Base-by-base conservation (phyloP, 1,139 yeast species). In the Geotrichum reessii region DNA sequence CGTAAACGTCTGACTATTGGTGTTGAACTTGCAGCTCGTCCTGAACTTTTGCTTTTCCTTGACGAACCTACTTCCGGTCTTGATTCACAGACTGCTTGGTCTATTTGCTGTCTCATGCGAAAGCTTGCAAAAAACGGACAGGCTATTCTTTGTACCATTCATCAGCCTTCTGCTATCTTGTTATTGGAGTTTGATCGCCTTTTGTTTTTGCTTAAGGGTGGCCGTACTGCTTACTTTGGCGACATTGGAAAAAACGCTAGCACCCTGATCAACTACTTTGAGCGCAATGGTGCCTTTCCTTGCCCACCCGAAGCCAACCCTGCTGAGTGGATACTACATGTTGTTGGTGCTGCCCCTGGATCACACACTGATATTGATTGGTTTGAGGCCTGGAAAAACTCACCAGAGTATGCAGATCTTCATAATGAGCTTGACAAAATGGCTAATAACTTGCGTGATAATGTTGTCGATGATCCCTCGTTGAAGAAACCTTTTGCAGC, bases 11-110 rank as follows among this genome's bases (percentile, higher is more conserved):
- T 88, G 65, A 86, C 95, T 21, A 85, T 87, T 69, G 92, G 95
- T 65, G 95, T 90, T 60, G 96, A 90, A 69, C 76, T 90, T 61
- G 95, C 90, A 49, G 96, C 96, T 27, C 88, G 86, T 71, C 96
- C 97, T 3, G 85, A 86, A 64, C 77, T 90, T 60, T 76, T 90
- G 62, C 76, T 90, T 59, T 90, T 90, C 73, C 78, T 90, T 68
- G 97, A 90, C 74, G 97, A 90, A 71, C 96, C 96, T 9, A 90
- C 97, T 27, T 89, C 96, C 5, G 96, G 97, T 69, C 78, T 90
- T 65, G 96, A 90, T 71, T 88, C 96, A 22, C 96, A 89, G 73
- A 86, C 96, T 59, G 95, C 96, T 8, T 87, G 95, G 95, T 83
- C 93, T 24, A 83, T 87, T 67, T 84, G 89, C 71, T 83, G 84